phyloP scores from a whole-genome alignment of 257 asterid species.

The Nicotiana paniculata region DNA sequence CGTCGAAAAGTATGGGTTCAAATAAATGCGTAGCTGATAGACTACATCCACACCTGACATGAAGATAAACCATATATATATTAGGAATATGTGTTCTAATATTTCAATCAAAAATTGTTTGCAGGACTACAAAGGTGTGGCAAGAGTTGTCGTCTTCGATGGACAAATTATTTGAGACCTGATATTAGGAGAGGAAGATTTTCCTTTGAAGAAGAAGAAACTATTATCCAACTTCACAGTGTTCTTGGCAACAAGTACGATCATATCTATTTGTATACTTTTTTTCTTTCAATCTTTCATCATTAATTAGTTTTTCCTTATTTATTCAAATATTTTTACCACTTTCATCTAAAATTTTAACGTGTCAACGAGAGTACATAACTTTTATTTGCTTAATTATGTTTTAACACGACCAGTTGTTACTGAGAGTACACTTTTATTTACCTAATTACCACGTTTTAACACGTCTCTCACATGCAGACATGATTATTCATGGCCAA shows the following conservation, averaged over 20 bases:
- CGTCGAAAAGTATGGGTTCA: no score
- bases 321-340: no score
- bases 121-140: slow-evolving; percentile 79
- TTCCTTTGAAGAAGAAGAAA: slow-evolving; percentile 80
- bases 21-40: no score
- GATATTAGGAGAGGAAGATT: slow-evolving; percentile 86
- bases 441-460: neutral
- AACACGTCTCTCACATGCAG: neutral
- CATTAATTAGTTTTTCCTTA: neutral
- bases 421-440: neutral
- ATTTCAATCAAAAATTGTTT: neutral
- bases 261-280: neutral
- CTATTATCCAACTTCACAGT: slow-evolving; percentile 72
- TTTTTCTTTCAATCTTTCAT: neutral
- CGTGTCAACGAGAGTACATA: no score
- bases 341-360: no score
- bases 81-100: neutral
- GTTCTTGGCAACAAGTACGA: slow-evolving; percentile 83
- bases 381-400: no score
- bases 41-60: no score
- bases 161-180: slow-evolving; percentile 79
- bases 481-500: neutral
- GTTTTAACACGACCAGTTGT: no score
- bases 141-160: slow-evolving; percentile 81
- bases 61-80: no score